Evolutionary conservation across 2,329 filamentous ascomycete species (phyloP), one percentile per base, ranked within the genome.

Genomic region (Pleoardoris graminearum): DNA sequence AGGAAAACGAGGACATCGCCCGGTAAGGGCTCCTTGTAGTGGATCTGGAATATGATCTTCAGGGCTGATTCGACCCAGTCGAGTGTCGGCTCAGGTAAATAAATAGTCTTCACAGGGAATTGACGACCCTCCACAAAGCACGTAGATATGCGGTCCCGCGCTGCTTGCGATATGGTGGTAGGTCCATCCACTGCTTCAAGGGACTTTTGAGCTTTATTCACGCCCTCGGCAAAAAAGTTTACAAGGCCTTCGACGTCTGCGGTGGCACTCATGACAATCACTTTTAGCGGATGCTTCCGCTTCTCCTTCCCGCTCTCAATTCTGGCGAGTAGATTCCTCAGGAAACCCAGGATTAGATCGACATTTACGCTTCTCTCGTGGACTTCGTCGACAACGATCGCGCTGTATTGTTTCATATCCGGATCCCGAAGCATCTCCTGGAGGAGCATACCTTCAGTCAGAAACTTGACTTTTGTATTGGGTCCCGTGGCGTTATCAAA

Each of bases 261-360:
- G 6, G 94, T 99, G 44, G 94, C 94, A 80, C 92, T 97, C 94
- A 99, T 99, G 68, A 97, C 84, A 29, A 96, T 84, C 3, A 97
- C 85, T 71, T 96, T 97, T 50, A 99, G 77, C 1, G 89, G 86
- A 45, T 63, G 51, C 23, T 66, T 61, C 19, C 69, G 63, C 25
- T 88, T 77, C 4, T 88, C 89, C 4, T 88, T 84, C 6, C 89
- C 85, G 38, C 82, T 79, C 32, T 83, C 82, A 50, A 85, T 79
- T 2, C 82, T 79, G 0, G 80, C 77, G 1, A 94, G 76, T 41
- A 97, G 83, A 55, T 89, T 87, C 67, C 90, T 90, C 56, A 99
- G 70, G 59, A 99, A 97, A 0, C 94, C 94, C 22, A 95, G 80
- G 8, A 97, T 80, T 22, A 99, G 76, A 75, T 99, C 94, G 7